A percentile compares a stretch with the other conserved stretches of the same genome.
Evolutionary conservation across 2,329 filamentous ascomycete genomes (phyloP).

Genomic region (Chaetothyriales sp.): DNA sequence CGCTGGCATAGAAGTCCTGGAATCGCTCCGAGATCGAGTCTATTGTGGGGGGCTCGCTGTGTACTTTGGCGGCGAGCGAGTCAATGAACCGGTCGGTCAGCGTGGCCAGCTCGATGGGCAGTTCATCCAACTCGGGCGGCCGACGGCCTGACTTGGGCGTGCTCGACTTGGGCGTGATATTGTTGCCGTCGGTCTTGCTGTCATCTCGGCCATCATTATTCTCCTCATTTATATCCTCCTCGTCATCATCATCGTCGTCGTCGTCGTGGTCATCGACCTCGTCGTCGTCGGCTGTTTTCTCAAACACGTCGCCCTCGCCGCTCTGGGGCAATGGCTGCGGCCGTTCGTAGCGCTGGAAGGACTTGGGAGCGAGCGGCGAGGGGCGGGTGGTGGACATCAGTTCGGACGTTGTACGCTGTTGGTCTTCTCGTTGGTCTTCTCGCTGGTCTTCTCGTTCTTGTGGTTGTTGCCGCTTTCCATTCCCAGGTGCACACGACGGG

Average conservation of each 20-base stretch:
- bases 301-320: constrained; percentile 26
- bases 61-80: constrained; percentile 71
- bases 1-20: constrained; percentile 80
- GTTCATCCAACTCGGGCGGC: constrained; percentile 64
- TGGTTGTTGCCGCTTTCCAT: too few species aligned
- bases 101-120: constrained; percentile 86
- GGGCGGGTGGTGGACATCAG: constrained; percentile 8
- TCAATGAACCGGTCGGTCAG: constrained; percentile 88
- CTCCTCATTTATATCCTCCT: background rate
- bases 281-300: constrained; percentile 33
- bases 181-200: background rate
- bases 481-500: too few species aligned
- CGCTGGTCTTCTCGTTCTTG: too few species aligned
- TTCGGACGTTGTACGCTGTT: background rate
- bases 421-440: too few species aligned
- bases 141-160: constrained; percentile 21
- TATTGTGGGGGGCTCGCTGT: constrained; percentile 67
- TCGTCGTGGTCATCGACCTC: constrained; percentile 5
- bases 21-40: constrained; percentile 74
- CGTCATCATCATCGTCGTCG: background rate
- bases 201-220: background rate
- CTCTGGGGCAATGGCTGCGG: constrained; percentile 8
- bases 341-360: constrained; percentile 25
- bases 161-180: constrained; percentile 1
- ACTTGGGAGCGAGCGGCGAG: constrained; percentile 23